Base-by-base conservation (phyloP, 768 basidiomycete genomes). In the Suillus ampliporus region DNA sequence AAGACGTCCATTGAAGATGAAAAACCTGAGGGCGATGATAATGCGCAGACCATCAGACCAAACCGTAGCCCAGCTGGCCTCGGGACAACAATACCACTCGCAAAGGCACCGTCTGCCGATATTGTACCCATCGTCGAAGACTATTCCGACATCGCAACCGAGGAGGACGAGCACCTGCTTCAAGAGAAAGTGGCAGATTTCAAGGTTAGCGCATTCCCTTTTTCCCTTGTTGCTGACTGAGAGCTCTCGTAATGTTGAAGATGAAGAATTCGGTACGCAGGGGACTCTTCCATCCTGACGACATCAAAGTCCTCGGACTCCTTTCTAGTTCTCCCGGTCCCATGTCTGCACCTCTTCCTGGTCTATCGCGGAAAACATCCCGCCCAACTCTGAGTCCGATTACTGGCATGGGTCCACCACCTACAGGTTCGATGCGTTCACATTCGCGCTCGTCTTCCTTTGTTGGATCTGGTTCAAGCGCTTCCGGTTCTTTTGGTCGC, bases 281-380 rank as follows among this genome's bases (percentile, higher is more conserved):
- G 40, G 90, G 92, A 6, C 83, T 95, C 34, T 93, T 94, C 74
- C 94, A 94, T 71, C 94, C 94, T 2, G 88, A 94, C 69, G 94
- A 95, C 69, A 92, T 95, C 74, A 92, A 91, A 78, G 89, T 88
- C 3, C 78, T 91, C 26, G 91, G 92, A 34, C 75, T 85, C 11
- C 68, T 77, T 31, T 77, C 79, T 19, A 70, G 72, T 8, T 80
- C 80, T 14, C 84, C 91, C 7, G 86, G 83, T 4, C 89, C 90
- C 35, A 77, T 82, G 68, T 88, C 90, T 7, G 89, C 91, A 2
- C 89, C 90, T 13, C 80, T 91, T 41, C 87, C 89, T 10, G 68
- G 79, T 21, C 76, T 89, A 34, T 74, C 78, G 41, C 81, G 81
- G 52, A 86, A 85, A 65, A 68, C 81, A 3, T 87, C 86, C 0